phyloP scores from a whole-genome alignment of 345 rosid genomes.

The Eucalyptus sp. region DNA sequence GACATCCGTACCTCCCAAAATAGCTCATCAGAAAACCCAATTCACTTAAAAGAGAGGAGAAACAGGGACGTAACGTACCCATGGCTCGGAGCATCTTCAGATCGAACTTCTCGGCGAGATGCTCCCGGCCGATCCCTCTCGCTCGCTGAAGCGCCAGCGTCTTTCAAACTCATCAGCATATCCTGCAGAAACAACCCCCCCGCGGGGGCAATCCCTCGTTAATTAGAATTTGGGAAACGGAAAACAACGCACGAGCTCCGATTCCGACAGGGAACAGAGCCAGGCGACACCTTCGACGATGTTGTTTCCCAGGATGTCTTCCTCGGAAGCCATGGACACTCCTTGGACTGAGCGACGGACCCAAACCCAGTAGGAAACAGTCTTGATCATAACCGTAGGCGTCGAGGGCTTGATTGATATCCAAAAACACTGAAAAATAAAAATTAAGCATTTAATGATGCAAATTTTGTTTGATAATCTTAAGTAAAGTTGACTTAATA shows the following conservation, averaged over 20 bases:
- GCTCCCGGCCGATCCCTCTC: conserved; percentile 26
- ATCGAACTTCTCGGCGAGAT: conserved; percentile 48
- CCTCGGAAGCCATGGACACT: conserved; percentile 10
- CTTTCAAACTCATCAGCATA: conserved; percentile 55
- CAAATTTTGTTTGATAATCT: background rate
- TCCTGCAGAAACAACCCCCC: conserved; percentile 22
- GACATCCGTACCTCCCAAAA: background rate
- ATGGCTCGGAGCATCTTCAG: conserved; percentile 58
- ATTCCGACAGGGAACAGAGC: conserved; percentile 58
- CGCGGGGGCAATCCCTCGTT: background rate
- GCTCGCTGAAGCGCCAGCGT: conserved; percentile 42
- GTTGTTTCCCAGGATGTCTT: conserved; percentile 21
- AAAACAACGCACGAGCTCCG: conserved; percentile 42
- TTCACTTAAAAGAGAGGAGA: background rate
- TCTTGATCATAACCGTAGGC: too few species aligned
- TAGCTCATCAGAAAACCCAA: background rate
- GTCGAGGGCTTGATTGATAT: background rate
- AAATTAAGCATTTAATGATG: background rate
- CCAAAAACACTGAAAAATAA: background rate
- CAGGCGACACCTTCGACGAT: conserved; percentile 42
- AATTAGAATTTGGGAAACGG: background rate
- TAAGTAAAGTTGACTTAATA: background rate
- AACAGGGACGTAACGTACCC: conserved; percentile 18
- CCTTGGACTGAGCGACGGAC: background rate
- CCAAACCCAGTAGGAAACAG: background rate